phyloP scores from a whole-genome alignment of 495 filamentous ascomycete genomes.

The Glonium stellatum region DNA sequence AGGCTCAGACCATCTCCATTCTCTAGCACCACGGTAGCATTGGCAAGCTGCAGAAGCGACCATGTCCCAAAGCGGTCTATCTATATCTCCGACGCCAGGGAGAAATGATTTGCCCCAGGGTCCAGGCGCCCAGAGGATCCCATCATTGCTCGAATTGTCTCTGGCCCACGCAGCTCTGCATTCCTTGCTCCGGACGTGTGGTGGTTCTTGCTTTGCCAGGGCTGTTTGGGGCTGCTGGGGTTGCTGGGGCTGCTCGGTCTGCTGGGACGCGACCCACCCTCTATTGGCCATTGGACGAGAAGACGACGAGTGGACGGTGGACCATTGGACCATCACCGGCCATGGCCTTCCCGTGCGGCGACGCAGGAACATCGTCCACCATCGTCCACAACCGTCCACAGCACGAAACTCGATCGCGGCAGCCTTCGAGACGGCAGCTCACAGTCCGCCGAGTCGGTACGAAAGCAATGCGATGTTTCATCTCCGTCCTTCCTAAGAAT shows the following conservation, averaged over 20 bases:
- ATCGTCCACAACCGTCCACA: too few species aligned
- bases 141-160: conserved; percentile 25
- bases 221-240: background rate
- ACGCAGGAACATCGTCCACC: conserved; percentile 28
- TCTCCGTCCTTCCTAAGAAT: conserved; percentile 19
- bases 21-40: conserved; percentile 32
- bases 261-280: conserved; percentile 6
- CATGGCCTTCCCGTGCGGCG: background rate
- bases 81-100: conserved; percentile 32
- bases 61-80: conserved; percentile 27
- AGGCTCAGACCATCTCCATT: conserved; percentile 24
- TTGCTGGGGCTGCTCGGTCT: background rate
- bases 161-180: conserved; percentile 26
- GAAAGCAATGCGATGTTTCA: conserved; percentile 24
- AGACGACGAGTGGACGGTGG: too few species aligned
- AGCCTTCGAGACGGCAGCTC: conserved; percentile 25
- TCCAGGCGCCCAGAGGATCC: conserved; percentile 10
- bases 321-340: conserved; percentile 11
- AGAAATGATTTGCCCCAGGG: conserved; percentile 27
- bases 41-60: conserved; percentile 32
- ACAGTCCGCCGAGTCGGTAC: conserved; percentile 18
- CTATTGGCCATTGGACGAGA: background rate
- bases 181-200: conserved; percentile 28
- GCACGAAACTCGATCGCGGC: conserved; percentile 4
- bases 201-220: background rate